Base-by-base conservation (phyloP, 139 green algal species). In the Cymbomonas tetramitiformis region DNA sequence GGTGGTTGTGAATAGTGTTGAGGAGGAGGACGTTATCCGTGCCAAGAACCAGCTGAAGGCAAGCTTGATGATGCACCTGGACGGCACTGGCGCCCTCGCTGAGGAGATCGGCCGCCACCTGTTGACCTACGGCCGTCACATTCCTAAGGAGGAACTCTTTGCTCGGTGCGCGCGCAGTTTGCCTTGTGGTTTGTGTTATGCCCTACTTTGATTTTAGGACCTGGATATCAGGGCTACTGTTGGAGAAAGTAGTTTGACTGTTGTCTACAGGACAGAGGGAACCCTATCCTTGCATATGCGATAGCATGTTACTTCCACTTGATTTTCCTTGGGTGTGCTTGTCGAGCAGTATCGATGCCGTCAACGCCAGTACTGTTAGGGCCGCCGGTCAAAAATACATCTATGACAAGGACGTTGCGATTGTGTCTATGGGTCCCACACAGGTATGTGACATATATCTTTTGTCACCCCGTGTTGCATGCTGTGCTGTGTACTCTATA, bases 321-420 rank as follows among this genome's bases (percentile, higher is more conserved):
- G 2, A 78, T 84, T n/a, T n/a, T n/a, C n/a, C n/a, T n/a, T n/a
- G n/a, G n/a, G n/a, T n/a, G n/a, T n/a, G n/a, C n/a, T n/a, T n/a
- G n/a, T n/a, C n/a, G n/a, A n/a, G n/a, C n/a, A n/a, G n/a, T 62
- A 97, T 99, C 58, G 89, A 98, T 54, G 83, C 87, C 25, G 92
- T 98, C 25, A 78, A 87, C 54, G 75, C 75, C 4, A 74, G 82
- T 34, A 80, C 80, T 7, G 69, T 98, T 21, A 86, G 86, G 62
- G 71, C 58, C 46, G 85, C 90, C 33, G 88, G 83, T 10, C 70
- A 90, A 46, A 76, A 82, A 31, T 93, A 94, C 75, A 85, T 96
- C 50, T 82, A 86, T 58, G 87, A 96, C 50, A 70, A 83, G 63
- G 78, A 96, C 43, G 61, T 93, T 25, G 91, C 82, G 2, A 77